These are phyloP conservation scores for Sanchytrium tribonematis DNA, from an alignment of 371 early-diverging fungal genomes.

Conservation along the genomic window DNA sequence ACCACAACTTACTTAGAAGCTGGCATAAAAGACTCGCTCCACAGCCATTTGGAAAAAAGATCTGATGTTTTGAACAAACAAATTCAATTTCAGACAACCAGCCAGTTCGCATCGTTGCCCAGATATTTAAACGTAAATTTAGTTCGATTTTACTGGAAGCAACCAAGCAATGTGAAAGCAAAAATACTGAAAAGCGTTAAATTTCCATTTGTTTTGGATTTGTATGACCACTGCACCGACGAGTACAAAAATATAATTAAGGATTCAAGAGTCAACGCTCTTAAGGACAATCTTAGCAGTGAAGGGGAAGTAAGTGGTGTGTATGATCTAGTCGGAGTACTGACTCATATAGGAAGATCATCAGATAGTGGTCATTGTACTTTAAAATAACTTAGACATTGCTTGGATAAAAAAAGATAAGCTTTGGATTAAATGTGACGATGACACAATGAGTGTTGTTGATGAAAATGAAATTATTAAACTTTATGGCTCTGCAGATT, in stretches of 20 bases:
- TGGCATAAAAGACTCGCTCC: conserved; percentile 41
- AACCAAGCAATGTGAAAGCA: conserved; percentile 45
- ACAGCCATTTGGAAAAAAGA: conserved; percentile 45
- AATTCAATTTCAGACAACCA: too few relatives aligned
- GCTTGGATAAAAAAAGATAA: conserved; percentile 17
- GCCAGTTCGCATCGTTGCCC: conserved; percentile 52
- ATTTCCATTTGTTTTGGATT: conserved; percentile 1
- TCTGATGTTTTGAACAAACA: too few relatives aligned
- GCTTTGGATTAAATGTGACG: conserved; percentile 69
- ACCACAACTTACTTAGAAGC: too few relatives aligned
- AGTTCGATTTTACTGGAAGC: conserved; percentile 86
- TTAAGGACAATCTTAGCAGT: neutral
- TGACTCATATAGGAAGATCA: conserved; percentile 56
- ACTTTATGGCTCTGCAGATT: conserved; percentile 55
- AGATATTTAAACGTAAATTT: conserved; percentile 62
- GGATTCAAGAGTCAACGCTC: neutral
- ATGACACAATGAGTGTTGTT: conserved; percentile 65
- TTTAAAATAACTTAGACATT: conserved; percentile 65
- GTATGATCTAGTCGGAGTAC: conserved; percentile 49
- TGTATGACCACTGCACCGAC: conserved; percentile 1
- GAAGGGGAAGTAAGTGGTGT: conserved; percentile 15
- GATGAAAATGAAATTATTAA: conserved; percentile 55
- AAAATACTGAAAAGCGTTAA: conserved; percentile 38
- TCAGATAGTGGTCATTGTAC: conserved; percentile 47
- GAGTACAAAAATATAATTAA: neutral